phyloP scores from a whole-genome alignment of 1,284 basidiomycete genomes.

The Marasmius oreades region DNA sequence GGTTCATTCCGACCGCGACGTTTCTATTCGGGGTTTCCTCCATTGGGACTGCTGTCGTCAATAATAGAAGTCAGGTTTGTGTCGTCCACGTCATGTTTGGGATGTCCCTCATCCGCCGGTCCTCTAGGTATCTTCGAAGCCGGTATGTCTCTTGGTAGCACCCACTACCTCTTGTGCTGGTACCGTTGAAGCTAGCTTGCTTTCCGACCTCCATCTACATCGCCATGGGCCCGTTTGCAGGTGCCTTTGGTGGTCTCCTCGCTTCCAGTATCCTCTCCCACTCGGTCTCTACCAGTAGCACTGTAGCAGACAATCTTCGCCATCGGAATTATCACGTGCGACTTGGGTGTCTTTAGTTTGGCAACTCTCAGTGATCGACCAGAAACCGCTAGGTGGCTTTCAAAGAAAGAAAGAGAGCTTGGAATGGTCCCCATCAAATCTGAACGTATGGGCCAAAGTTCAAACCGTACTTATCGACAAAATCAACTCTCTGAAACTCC shows the following conservation, averaged over 20 bases:
- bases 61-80: neutral
- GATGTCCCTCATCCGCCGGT: no score
- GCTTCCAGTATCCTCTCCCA: neutral
- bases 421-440: neutral
- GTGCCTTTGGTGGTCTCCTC: neutral
- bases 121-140: neutral
- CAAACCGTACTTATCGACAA: neutral
- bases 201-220: neutral
- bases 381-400: neutral
- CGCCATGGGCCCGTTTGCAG: neutral
- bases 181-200: neutral
- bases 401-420: neutral
- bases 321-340: conserved; percentile 1
- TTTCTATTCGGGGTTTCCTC: neutral
- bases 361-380: neutral
- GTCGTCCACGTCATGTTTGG: neutral
- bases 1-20: neutral
- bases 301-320: neutral
- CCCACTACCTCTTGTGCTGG: neutral
- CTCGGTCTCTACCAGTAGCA: neutral
- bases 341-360: neutral
- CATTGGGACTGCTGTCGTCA: neutral
- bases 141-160: neutral
- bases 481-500: neutral
- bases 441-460: neutral